phyloP scores from a whole-genome alignment of 768 basidiomycete genomes.

The Phaeotremella fagi region DNA sequence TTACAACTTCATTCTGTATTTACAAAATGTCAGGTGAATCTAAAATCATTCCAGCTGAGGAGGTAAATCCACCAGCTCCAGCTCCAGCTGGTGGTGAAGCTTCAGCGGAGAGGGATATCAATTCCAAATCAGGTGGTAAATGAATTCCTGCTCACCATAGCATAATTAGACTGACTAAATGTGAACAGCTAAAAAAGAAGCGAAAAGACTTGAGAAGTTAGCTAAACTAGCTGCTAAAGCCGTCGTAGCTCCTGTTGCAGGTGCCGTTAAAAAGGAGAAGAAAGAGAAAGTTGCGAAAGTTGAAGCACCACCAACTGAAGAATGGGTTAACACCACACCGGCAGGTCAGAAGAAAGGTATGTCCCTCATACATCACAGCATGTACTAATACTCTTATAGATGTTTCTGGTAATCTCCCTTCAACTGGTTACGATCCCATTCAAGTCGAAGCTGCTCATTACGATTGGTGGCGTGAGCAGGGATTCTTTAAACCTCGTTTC shows the following conservation, averaged over 20 bases:
- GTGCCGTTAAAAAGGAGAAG: slow-evolving; percentile 61
- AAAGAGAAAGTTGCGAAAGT: slow-evolving; percentile 64
- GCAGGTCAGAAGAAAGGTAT: slow-evolving; percentile 90
- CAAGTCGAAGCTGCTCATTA: slow-evolving; percentile 96
- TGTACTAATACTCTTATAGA: slow-evolving; percentile 54
- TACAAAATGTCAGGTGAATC: background rate
- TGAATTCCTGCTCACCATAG: background rate
- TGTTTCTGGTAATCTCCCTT: slow-evolving; percentile 75
- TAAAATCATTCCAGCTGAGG: background rate
- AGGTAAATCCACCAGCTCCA: background rate
- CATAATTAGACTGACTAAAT: background rate
- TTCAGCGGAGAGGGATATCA: background rate
- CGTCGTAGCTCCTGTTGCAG: slow-evolving; percentile 52
- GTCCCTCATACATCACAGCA: slow-evolving; percentile 11
- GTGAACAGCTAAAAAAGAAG: slow-evolving; percentile 70
- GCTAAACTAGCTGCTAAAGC: slow-evolving; percentile 53
- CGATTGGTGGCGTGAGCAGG: slow-evolving; percentile 91
- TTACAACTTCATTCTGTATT: background rate
- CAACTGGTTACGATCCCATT: slow-evolving; percentile 85
- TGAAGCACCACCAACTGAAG: slow-evolving; percentile 55
- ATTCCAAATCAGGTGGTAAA: background rate
- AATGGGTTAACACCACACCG: slow-evolving; percentile 81
- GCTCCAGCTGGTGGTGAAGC: background rate
- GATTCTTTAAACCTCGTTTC: slow-evolving; percentile 72
- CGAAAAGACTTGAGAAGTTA: slow-evolving; percentile 56